Evolutionary conservation across 2,329 filamentous ascomycete genomes (phyloP).

Genomic region (Microsporum ferrugineum): DNA sequence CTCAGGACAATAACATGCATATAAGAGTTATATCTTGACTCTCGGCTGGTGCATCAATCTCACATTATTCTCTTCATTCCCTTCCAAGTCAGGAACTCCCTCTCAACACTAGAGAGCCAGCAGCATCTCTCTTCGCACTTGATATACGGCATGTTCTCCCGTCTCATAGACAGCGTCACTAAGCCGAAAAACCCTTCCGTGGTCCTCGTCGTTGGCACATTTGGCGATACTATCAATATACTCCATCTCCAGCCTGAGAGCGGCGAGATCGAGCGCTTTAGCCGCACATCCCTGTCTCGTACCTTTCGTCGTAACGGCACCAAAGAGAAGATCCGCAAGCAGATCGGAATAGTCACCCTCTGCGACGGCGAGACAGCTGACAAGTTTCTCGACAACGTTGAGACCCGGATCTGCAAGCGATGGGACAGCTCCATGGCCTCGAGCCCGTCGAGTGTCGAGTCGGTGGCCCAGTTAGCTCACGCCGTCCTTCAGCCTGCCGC

Average conservation of each 20-base stretch:
- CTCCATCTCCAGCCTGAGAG: slow-evolving; percentile 12
- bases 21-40: not conserved
- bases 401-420: slow-evolving; percentile 7
- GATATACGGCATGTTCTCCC: not conserved
- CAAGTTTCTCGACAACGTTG: slow-evolving; percentile 9
- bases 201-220: slow-evolving; percentile 8
- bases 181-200: not conserved
- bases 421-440: slow-evolving; percentile 9
- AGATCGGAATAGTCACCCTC: slow-evolving; percentile 10
- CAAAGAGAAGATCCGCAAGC: slow-evolving; percentile 11
- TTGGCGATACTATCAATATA: not conserved
- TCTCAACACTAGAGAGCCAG: not conserved
- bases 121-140: not conserved
- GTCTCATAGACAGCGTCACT: not conserved
- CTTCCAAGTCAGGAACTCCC: not conserved
- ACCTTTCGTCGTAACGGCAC: slow-evolving; percentile 6
- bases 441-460: slow-evolving; percentile 1
- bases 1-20: no score
- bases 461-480: slow-evolving; percentile 5
- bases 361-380: slow-evolving; percentile 1
- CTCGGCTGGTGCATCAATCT: no score
- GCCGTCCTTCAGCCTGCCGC: slow-evolving; percentile 9
- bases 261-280: slow-evolving; percentile 11
- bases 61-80: not conserved
- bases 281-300: not conserved